phyloP scores from a whole-genome alignment of 306 rosid genomes.

The Casuarina equisetifolia region DNA sequence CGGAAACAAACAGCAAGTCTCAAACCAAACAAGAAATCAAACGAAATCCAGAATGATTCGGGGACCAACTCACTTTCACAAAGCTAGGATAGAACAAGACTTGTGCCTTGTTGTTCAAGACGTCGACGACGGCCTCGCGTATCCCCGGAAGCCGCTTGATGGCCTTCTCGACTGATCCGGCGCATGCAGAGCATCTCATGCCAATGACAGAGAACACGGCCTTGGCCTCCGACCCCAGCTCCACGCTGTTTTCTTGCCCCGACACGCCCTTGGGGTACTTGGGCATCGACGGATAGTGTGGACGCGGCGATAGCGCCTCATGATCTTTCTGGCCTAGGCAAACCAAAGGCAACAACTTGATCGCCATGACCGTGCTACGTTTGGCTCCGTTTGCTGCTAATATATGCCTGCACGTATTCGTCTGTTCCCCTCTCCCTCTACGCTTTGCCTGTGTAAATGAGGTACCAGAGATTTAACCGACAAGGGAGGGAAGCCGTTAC shows the following conservation, averaged over 20 bases:
- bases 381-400: neutral
- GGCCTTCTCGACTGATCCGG: slow-evolving; percentile 70
- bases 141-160: slow-evolving; percentile 78
- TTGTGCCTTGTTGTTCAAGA: slow-evolving; percentile 65
- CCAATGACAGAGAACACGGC: slow-evolving; percentile 64
- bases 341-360: slow-evolving; percentile 42
- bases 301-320: slow-evolving; percentile 37
- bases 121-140: slow-evolving; percentile 64
- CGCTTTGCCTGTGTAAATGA: neutral
- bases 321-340: slow-evolving; percentile 39
- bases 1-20: neutral
- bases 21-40: neutral
- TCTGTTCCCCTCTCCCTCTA: neutral
- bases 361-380: slow-evolving; percentile 31
- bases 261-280: slow-evolving; percentile 48
- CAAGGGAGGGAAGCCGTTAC: too few species aligned
- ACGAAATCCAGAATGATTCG: slow-evolving; percentile 7
- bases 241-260: slow-evolving; percentile 1
- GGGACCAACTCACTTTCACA: slow-evolving; percentile 47
- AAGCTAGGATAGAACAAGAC: slow-evolving; percentile 56
- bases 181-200: slow-evolving; percentile 79
- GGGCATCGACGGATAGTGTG: slow-evolving; percentile 80
- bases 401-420: neutral
- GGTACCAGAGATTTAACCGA: too few species aligned
- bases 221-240: slow-evolving; percentile 31